Base-by-base conservation (phyloP, 345 rosid species). In the Brassica nigra region DNA sequence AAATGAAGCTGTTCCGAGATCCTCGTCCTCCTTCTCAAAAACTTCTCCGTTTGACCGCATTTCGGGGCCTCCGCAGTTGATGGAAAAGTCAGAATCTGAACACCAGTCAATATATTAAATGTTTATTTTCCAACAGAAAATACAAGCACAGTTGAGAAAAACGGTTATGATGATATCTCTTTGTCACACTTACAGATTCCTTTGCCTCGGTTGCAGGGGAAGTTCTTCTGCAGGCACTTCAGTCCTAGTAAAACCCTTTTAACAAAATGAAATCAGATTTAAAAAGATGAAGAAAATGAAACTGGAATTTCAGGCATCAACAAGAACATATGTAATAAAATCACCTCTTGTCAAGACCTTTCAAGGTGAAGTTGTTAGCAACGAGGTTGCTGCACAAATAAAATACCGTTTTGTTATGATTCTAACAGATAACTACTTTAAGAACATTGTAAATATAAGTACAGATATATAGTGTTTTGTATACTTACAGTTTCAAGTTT, bases 11-110 rank as follows among this genome's bases (percentile, higher is more conserved):
- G 93, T 78, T 62, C 92, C 92, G 75, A 89, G 88, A 30, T 80
- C 67, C 64, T 1, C 75, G 15, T 87, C 77, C 2, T 89, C 93
- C 42, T 55, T 81, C 76, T 92, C 92, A 42, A 74, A 89, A 52
- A 64, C 30, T 23, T 70, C 76, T 62, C 77, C 63, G 6, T 89
- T 82, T 12, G 55, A 47, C 20, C 29, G 80, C 66, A 83, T 79
- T 74, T 72, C 65, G 64, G 86, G 89, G 75, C 96, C 97, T 34
- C 96, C 92, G 62, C 87, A 83, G 62, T 91, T 90, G 42, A 89
- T 70, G 0, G 90, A 71, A 71, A 92, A 89, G 36, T 80, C 70
- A 47, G 42, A 86, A 84, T 88, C 97, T 91, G 80, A 10, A 69
- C 59, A 59, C 66, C 30, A 36, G 15, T 61, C 28, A 74, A 30